Evolutionary conservation across 495 filamentous ascomycete genomes (phyloP), one percentile per base, ranked within the genome.

Genomic region (Annulohypoxylon moriforme): DNA sequence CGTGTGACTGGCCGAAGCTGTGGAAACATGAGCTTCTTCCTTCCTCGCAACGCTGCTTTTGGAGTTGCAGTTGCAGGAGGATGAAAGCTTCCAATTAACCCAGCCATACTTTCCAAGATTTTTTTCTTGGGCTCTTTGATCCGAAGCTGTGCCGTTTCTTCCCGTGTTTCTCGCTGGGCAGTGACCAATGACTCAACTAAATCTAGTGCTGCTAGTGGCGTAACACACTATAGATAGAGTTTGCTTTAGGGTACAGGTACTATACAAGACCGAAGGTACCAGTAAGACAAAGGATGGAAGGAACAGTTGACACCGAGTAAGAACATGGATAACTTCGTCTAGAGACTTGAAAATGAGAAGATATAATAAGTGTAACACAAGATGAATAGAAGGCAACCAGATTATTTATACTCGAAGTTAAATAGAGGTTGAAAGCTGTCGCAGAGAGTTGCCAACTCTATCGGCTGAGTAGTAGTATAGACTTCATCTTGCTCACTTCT

Each of bases 1-100:
- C 27, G 11, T 68, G 34, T 67, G 66, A 68, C 29, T 65, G 68
- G 71, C 50, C 71, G 67, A 62, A 64, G 42, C 40, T 44, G 40
- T 44, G n/a, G 40, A 44, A 44, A 44, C 50, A 67, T 73, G 49
- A 65, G 65, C 14, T 36, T 40, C 13, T 42, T 31, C 49, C 53
- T 49, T 50, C n/a, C 2, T 60, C 20, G 56, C 24, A 55, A 16
- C 22, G 40, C 56, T 70, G 34, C 67, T 49, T 46, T 49, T 58
- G 49, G 33, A 14, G 29, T 61, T 49, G 60, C 29, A 53, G 46
- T 61, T 47, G 60, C 31, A 55, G 47, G 20, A 49, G 44, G 52
- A 50, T 31, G 31, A 9, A 44, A 44, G n/a, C n/a, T 44, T 44
- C 40, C 40, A 20, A 20, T 20, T 44, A 44, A 47, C 3, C 38